Evolutionary conservation across 2,329 filamentous ascomycete genomes (phyloP).

Genomic region (Chaetomiaceae sp.): DNA sequence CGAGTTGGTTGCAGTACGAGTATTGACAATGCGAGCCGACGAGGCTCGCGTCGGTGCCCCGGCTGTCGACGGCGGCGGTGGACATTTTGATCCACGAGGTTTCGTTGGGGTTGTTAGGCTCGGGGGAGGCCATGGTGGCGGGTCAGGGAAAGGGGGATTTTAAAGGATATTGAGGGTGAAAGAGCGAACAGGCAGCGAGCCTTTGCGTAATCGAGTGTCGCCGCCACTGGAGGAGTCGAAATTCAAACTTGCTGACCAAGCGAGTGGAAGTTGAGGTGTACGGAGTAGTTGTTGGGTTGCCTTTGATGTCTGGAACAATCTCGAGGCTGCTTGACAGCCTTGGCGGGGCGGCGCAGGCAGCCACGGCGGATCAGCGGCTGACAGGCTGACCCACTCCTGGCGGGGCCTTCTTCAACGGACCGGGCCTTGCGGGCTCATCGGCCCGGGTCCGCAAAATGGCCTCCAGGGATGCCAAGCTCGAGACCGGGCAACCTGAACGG

Average conservation of each 20-base stretch:
- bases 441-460: no score
- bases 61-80: constrained; percentile 41
- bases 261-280: not conserved
- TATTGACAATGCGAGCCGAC: constrained; percentile 90
- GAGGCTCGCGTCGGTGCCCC: constrained; percentile 63
- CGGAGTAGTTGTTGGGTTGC: constrained; percentile 1
- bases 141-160: constrained; percentile 11
- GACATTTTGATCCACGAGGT: constrained; percentile 69
- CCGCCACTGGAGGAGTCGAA: not conserved
- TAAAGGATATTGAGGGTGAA: not conserved
- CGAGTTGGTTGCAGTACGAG: constrained; percentile 87
- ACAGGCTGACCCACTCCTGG: no score
- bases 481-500: no score
- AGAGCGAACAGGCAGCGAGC: not conserved
- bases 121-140: constrained; percentile 50
- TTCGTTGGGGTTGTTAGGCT: constrained; percentile 37
- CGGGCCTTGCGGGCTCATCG: no score
- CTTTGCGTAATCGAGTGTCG: not conserved
- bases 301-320: constrained; percentile 21
- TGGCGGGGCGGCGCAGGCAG: constrained; percentile 15
- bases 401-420: no score
- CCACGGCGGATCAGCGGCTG: no score
- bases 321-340: constrained; percentile 20
- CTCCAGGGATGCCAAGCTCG: no score
- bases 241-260: constrained; percentile 18